Base-by-base conservation (phyloP, 1,284 basidiomycete species). In the Sporisorium exsertum region DNA sequence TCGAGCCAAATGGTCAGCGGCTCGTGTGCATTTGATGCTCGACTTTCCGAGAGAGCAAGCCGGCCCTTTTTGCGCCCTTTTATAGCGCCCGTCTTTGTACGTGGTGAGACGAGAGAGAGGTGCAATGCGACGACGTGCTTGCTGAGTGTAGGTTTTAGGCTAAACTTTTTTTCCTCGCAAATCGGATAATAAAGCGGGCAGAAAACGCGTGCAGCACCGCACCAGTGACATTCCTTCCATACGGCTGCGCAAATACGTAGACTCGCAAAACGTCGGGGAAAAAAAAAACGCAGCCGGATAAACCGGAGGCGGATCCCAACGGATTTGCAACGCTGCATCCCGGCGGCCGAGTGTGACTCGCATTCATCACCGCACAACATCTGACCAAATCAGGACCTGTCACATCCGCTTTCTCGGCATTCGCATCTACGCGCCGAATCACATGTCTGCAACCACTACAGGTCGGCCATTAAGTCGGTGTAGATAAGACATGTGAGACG, bases 221-320 rank as follows among this genome's bases (percentile, higher is more conserved):
- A n/a, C n/a, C n/a, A n/a, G n/a, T n/a, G n/a, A n/a, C n/a, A n/a
- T n/a, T n/a, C n/a, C n/a, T n/a, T n/a, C n/a, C n/a, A n/a, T n/a
- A n/a, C n/a, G n/a, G n/a, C 20, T 24, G 35, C 13, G 10, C 3
- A 29, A 8, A 22, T 15, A 27, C 12, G 7, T 4, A 32, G 10
- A 32, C n/a, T n/a, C n/a, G 20, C 15, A 20, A 51, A 51, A 51
- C n/a, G 12, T 9, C 3, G 26, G 40, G 40, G 26, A 4, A 24
- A 49, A 49, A 49, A 29, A 4, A 7, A 27, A 5, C 22, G 4
- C 13, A 47, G 6, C 3, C 5, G 49, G 49, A 32, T 32, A 20
- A 33, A n/a, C 16, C 57, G 57, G 57, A 50, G 20, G 32, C 43
- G 57, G 47, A 29, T 13, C 24, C 20, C 18, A 5, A 51, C 47